phyloP scores from a whole-genome alignment of 768 basidiomycete species.

The Fistulinella prunicolor region DNA sequence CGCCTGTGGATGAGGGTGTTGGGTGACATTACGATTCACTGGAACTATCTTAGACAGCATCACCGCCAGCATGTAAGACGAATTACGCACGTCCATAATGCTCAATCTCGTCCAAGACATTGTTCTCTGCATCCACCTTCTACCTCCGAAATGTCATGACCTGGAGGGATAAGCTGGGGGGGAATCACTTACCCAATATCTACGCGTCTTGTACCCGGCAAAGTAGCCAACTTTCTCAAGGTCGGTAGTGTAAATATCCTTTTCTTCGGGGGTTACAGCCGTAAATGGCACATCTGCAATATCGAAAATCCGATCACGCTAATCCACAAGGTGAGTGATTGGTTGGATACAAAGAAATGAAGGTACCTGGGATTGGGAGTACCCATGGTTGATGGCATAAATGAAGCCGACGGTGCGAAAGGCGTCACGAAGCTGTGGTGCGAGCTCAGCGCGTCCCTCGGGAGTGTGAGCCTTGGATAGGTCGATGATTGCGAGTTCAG shows the following conservation, averaged over 20 bases:
- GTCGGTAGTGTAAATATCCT: slow-evolving; percentile 35
- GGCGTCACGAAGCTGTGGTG: slow-evolving; percentile 43
- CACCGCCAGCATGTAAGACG: neutral
- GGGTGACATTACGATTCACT: slow-evolving; percentile 48
- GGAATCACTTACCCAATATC: slow-evolving; percentile 42
- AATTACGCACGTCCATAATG: slow-evolving; percentile 50
- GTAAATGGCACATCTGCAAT: slow-evolving; percentile 47
- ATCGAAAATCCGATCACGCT: slow-evolving; percentile 48
- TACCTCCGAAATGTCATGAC: slow-evolving; percentile 17
- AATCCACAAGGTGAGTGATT: slow-evolving; percentile 15
- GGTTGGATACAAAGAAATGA: neutral
- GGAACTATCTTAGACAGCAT: neutral
- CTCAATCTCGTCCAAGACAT: slow-evolving; percentile 62
- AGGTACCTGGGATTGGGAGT: slow-evolving; percentile 36
- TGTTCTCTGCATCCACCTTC: slow-evolving; percentile 49
- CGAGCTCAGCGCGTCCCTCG: slow-evolving; percentile 41
- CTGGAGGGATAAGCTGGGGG: neutral
- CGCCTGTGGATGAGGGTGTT: slow-evolving; percentile 44
- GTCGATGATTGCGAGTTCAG: slow-evolving; percentile 53
- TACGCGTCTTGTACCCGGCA: slow-evolving; percentile 48
- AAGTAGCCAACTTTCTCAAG: slow-evolving; percentile 43
- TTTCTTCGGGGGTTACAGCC: slow-evolving; percentile 40
- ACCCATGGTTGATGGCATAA: slow-evolving; percentile 39
- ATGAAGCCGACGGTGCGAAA: slow-evolving; percentile 42
- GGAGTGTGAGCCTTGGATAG: slow-evolving; percentile 40